phyloP scores from a whole-genome alignment of 1,139 yeast genomes.

The Blastobotrys persicus region DNA sequence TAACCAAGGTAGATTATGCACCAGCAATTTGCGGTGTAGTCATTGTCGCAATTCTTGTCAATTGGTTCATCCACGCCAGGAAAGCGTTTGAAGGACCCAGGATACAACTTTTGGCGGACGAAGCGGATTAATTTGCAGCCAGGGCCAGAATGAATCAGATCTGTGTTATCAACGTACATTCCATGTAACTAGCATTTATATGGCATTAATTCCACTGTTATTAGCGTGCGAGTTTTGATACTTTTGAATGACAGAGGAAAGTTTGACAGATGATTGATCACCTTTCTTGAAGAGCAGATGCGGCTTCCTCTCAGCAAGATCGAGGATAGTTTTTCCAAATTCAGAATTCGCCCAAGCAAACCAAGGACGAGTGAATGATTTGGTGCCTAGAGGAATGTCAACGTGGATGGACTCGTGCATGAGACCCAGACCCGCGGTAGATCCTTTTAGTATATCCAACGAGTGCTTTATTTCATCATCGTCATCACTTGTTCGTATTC shows the following conservation, averaged over 20 bases:
- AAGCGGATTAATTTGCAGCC: not conserved
- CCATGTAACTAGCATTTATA: no score
- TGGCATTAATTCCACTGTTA: no score
- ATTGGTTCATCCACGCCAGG: conserved; percentile 1
- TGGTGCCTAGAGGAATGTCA: conserved; percentile 44
- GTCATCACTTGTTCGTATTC: conserved; percentile 70
- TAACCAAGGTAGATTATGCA: conserved; percentile 1
- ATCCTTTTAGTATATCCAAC: conserved; percentile 52
- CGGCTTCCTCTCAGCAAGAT: conserved; percentile 72
- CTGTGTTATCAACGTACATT: no score
- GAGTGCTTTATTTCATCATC: conserved; percentile 61
- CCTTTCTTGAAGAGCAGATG: conserved; percentile 52
- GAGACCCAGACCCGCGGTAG: conserved; percentile 72
- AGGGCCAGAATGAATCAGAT: no score
- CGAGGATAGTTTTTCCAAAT: conserved; percentile 78
- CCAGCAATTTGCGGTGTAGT: conserved; percentile 7
- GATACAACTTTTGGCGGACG: not conserved
- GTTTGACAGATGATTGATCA: conserved; percentile 27
- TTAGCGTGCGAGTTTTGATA: not conserved
- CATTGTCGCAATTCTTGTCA: not conserved
- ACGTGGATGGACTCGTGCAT: conserved; percentile 85
- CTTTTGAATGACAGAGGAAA: not conserved
- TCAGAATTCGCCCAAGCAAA: conserved; percentile 95
- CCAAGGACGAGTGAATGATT: conserved; percentile 66
- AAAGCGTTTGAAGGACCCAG: conserved; percentile 1